Evolutionary conservation across 768 basidiomycete genomes (phyloP).

Genomic region (Xerocomus spinulosus): DNA sequence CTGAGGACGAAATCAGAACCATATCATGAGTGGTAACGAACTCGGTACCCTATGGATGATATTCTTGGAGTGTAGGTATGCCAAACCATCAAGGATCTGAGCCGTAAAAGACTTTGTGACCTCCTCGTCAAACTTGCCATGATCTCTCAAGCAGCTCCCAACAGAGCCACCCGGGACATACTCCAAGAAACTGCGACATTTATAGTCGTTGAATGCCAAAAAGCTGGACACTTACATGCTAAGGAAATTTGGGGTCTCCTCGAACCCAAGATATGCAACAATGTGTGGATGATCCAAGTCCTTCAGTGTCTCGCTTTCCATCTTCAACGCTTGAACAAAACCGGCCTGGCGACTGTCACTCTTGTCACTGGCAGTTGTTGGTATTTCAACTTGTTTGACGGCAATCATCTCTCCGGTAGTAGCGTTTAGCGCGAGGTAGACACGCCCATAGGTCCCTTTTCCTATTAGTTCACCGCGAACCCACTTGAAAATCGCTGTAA

Average conservation of each 20-base stretch:
- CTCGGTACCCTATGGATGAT: slow-evolving; percentile 83
- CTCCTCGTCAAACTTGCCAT: slow-evolving; percentile 89
- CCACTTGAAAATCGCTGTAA: slow-evolving; percentile 90
- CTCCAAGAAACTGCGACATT: slow-evolving; percentile 78
- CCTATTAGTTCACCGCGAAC: slow-evolving; percentile 97
- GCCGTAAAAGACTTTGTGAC: slow-evolving; percentile 89
- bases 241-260: slow-evolving; percentile 80
- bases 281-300: slow-evolving; percentile 97
- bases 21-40: neutral
- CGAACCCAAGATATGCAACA: slow-evolving; percentile 94
- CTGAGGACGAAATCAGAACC: slow-evolving; percentile 35
- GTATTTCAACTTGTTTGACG: slow-evolving; percentile 97
- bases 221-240: slow-evolving; percentile 70
- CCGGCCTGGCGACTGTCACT: slow-evolving; percentile 79
- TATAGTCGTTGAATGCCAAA: neutral
- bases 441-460: slow-evolving; percentile 93
- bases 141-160: slow-evolving; percentile 82
- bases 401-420: slow-evolving; percentile 99
- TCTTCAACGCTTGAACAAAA: slow-evolving; percentile 87
- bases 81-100: slow-evolving; percentile 88
- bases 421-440: slow-evolving; percentile 93
- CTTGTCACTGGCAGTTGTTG: slow-evolving; percentile 86
- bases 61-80: slow-evolving; percentile 87
- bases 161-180: slow-evolving; percentile 98
- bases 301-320: slow-evolving; percentile 94